phyloP scores from a whole-genome alignment of 2,329 filamentous ascomycete genomes.

The Rhexocercosporidium sp. region DNA sequence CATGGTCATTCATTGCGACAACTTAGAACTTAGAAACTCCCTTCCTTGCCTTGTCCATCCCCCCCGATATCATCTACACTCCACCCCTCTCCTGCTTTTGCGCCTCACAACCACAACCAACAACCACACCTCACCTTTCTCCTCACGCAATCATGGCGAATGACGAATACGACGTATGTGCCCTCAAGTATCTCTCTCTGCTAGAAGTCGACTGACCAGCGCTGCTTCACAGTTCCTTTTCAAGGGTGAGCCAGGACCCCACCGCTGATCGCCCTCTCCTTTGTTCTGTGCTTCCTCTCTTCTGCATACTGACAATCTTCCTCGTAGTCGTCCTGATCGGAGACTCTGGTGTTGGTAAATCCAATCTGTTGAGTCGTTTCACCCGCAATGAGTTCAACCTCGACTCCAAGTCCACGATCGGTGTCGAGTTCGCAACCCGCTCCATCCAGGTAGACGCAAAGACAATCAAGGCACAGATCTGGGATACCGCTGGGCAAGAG shows the following conservation, averaged over 20 bases:
- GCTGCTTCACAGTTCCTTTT: slow-evolving; percentile 84
- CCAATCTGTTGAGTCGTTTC: slow-evolving; percentile 99
- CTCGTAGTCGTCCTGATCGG: slow-evolving; percentile 91
- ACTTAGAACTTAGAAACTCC: background rate
- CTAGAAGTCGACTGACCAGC: slow-evolving; percentile 44
- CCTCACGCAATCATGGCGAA: slow-evolving; percentile 80
- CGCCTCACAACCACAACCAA: slow-evolving; percentile 11
- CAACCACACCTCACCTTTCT: slow-evolving; percentile 13
- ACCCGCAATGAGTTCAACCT: slow-evolving; percentile 99
- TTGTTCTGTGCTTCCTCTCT: slow-evolving; percentile 24
- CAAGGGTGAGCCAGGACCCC: slow-evolving; percentile 72
- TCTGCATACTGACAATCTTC: slow-evolving; percentile 41
- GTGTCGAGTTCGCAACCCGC: slow-evolving; percentile 97
- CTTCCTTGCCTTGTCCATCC: background rate
- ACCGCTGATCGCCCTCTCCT: slow-evolving; percentile 35
- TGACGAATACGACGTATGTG: slow-evolving; percentile 99
- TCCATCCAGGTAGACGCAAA: slow-evolving; percentile 99
- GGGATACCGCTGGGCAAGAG: slow-evolving; percentile 99
- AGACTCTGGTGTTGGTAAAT: slow-evolving; percentile 99
- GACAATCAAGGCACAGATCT: slow-evolving; percentile 99
- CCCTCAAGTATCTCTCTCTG: slow-evolving; percentile 31
- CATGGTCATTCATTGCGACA: slow-evolving; percentile 27
- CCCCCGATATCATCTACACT: slow-evolving; percentile 4
- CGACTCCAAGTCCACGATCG: slow-evolving; percentile 99
- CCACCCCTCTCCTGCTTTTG: slow-evolving; percentile 8